phyloP scores from a whole-genome alignment of 1,139 yeast species.

The Spencermartinsiella ligniputridi region DNA sequence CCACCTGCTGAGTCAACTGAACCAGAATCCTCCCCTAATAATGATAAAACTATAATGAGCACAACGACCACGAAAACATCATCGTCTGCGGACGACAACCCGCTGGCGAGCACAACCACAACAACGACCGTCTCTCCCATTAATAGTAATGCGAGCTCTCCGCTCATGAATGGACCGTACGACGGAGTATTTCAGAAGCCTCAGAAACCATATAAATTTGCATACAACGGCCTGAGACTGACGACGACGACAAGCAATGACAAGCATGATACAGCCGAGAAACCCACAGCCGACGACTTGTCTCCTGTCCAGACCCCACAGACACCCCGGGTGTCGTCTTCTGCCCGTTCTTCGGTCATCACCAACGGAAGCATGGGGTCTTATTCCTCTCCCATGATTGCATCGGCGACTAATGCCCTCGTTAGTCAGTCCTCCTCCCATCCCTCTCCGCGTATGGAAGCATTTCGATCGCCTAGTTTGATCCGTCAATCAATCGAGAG shows the following conservation, averaged over 20 bases:
- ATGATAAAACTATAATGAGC: not conserved
- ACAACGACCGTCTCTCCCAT: not conserved
- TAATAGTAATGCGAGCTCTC: constrained; percentile 1
- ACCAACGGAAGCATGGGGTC: not conserved
- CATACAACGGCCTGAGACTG: not conserved
- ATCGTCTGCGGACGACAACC: not conserved
- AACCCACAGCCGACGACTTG: constrained; percentile 1
- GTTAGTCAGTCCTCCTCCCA: not conserved
- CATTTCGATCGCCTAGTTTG: not conserved
- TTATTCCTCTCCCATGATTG: not conserved
- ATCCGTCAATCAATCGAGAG: constrained; percentile 1
- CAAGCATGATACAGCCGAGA: no score
- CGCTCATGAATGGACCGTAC: not conserved
- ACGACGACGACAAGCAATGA: not conserved
- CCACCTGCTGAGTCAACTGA: not conserved
- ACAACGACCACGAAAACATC: not conserved
- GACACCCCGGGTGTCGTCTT: not conserved
- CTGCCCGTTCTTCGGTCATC: not conserved
- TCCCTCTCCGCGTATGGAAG: not conserved
- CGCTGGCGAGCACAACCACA: not conserved
- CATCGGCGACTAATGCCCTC: not conserved
- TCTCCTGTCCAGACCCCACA: not conserved
- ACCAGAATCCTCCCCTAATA: not conserved
- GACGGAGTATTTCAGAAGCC: not conserved
- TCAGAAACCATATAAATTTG: not conserved